Percentiles rank a stretch among this genome's conserved stretches.
Conservation (phyloP, 164 flowering plant species). For the Saururus chinensis region DNA sequence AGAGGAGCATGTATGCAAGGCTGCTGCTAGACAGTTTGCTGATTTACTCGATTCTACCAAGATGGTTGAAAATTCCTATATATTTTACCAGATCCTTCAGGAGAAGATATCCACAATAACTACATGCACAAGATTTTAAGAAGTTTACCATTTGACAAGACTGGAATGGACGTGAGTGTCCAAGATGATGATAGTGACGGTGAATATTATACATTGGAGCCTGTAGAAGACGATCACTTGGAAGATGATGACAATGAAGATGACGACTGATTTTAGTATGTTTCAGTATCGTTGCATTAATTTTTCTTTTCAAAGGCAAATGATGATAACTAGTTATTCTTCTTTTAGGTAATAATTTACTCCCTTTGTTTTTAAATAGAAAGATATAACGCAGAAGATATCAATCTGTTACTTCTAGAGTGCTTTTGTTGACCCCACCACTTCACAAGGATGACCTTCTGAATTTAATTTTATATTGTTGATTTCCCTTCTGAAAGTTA, state of each 20-base stretch:
- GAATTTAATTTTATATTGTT: too few species aligned
- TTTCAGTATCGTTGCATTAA: neutral
- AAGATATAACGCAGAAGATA: too few species aligned
- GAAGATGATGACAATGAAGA: neutral
- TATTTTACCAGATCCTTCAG: slow-evolving; percentile 27
- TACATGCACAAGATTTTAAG: slow-evolving; percentile 76
- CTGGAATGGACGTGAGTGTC: neutral
- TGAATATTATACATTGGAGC: neutral
- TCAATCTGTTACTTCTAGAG: too few species aligned
- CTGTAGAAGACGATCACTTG: neutral
- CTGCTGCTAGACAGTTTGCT: neutral
- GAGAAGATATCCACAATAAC: slow-evolving; percentile 45
- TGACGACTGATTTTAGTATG: neutral
- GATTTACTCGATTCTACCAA: neutral
- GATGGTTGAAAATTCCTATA: slow-evolving; percentile 17
- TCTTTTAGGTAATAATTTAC: too few species aligned
- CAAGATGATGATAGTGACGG: slow-evolving; percentile 13
- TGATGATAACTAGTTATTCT: too few species aligned
- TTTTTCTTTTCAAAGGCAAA: too few species aligned
- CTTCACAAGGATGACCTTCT: too few species aligned
- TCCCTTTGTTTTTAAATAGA: too few species aligned
- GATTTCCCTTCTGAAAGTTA: too few species aligned
- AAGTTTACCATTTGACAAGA: slow-evolving; percentile 41
- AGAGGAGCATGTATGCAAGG: neutral
- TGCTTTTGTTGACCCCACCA: too few species aligned